Evolutionary conservation across 768 basidiomycete genomes (phyloP).

Genomic region (Podaxis mareebaensis): DNA sequence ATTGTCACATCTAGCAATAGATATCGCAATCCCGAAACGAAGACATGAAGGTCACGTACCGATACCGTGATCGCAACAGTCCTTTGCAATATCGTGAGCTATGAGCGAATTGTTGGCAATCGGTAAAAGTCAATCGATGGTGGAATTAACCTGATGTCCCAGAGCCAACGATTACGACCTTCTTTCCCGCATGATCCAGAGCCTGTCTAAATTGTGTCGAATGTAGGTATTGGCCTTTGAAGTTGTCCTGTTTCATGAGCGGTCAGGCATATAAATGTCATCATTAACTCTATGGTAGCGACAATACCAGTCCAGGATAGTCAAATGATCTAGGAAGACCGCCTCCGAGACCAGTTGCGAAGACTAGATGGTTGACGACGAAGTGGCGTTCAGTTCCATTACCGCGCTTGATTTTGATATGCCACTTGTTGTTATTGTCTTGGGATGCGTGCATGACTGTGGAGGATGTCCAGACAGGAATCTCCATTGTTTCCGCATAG

Average conservation of each 20-base stretch:
- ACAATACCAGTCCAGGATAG: neutral
- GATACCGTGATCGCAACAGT: constrained; percentile 34
- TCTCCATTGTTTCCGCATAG: constrained; percentile 58
- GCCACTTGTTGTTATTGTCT: constrained; percentile 43
- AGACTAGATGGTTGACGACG: constrained; percentile 48
- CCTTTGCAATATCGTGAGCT: constrained; percentile 43
- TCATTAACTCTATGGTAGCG: neutral
- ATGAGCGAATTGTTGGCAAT: neutral
- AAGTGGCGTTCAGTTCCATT: constrained; percentile 33
- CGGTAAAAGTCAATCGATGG: neutral
- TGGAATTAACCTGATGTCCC: constrained; percentile 45
- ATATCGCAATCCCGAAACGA: constrained; percentile 33
- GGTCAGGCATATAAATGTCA: constrained; percentile 22
- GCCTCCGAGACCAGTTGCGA: constrained; percentile 56
- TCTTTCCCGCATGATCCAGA: constrained; percentile 55
- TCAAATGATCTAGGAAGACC: constrained; percentile 45
- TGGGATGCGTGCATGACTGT: constrained; percentile 37
- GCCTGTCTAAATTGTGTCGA: constrained; percentile 51
- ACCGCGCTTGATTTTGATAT: constrained; percentile 34
- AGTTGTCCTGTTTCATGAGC: constrained; percentile 24
- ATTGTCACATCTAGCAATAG: constrained; percentile 41
- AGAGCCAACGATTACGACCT: constrained; percentile 64
- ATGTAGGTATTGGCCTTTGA: constrained; percentile 55
- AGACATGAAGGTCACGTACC: constrained; percentile 22
- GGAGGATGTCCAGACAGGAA: constrained; percentile 63